These are phyloP conservation scores for Acanthamoeba triangularis DNA, from an alignment of 208 protist species.

Conservation along the genomic window DNA sequence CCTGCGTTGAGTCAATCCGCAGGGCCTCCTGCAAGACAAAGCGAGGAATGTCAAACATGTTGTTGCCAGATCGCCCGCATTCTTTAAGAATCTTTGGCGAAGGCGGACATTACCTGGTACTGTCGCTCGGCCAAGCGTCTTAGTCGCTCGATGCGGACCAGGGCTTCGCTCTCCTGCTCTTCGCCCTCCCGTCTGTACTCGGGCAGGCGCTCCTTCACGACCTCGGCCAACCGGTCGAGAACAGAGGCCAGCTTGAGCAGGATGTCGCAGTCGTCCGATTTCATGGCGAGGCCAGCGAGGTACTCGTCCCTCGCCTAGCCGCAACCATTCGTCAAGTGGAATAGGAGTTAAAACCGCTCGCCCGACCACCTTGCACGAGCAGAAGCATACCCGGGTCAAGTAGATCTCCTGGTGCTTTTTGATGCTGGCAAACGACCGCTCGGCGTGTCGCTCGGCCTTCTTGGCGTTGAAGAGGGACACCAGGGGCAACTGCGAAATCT, in stretches of 20 bases:
- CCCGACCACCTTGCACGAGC: not conserved
- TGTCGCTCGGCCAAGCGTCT: not conserved
- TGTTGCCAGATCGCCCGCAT: not conserved
- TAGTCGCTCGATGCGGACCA: not conserved
- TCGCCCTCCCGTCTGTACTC: not conserved
- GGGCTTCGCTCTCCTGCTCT: not conserved
- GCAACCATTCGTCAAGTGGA: no score
- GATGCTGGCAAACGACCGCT: slow-evolving; percentile 53
- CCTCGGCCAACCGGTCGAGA: slow-evolving; percentile 4
- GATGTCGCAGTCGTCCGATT: slow-evolving; percentile 45
- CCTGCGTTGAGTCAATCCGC: not conserved
- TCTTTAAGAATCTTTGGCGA: not conserved
- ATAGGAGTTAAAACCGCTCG: no score
- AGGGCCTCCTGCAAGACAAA: not conserved
- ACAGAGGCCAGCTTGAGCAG: slow-evolving; percentile 55
- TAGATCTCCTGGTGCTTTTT: slow-evolving; percentile 64
- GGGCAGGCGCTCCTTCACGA: not conserved
- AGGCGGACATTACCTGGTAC: not conserved
- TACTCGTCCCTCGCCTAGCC: slow-evolving; percentile 72
- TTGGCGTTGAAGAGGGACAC: slow-evolving; percentile 67
- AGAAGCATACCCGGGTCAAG: not conserved
- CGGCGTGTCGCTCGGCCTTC: slow-evolving; percentile 48
- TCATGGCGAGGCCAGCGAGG: slow-evolving; percentile 46
- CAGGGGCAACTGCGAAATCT: slow-evolving; percentile 61
- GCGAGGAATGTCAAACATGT: not conserved